Evolutionary conservation across 257 asterid species (phyloP), one percentile per base, ranked within the genome.

Genomic region (Lycium barbarum): DNA sequence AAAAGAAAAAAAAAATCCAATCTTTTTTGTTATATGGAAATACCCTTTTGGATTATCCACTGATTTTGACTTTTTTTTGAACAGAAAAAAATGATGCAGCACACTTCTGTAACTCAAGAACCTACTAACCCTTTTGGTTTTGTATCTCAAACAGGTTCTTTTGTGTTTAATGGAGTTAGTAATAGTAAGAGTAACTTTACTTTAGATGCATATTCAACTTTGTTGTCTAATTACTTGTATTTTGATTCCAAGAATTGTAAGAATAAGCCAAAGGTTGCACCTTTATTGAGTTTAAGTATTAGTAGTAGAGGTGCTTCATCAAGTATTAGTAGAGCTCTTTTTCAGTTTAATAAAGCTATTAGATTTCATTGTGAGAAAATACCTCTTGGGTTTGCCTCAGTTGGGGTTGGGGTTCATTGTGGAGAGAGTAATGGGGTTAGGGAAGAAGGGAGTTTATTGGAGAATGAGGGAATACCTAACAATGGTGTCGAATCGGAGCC

Each of bases 361-460:
- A 91, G 90, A 85, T 87, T 97, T 84, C 97, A 97, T 57, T 94
- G 96, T 83, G 98, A 94, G 90, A 90, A 91, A 89, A 86, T 91
- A 81, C 98, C 99, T 7, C 95, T 97, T 83, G 92, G 95, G 83
- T 97, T 97, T 83, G 97, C 94, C 35, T 95, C 98, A 9, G 83
- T 93, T 62, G 84, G 74, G 35, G 74, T 14, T 1, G 78, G 92
- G 38, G 87, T 82, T 20, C 86, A 89, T 86, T 63, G 89, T 49
- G 92, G 68, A 83, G 98, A 94, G 87, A 89, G 67, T 71, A 88
- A 91, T 84, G 97, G 94, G 86, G 88, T 87, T 38, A 57, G 73
- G 51, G 92, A 90, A 71, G 96, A 92, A 38, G 95, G 88, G 35
- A 90, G 86, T 88, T 89, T 90, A 17, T 89, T 90, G 89, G 95